Conservation (phyloP, 768 basidiomycete species). For the Strobilomyces echinocephalus region DNA sequence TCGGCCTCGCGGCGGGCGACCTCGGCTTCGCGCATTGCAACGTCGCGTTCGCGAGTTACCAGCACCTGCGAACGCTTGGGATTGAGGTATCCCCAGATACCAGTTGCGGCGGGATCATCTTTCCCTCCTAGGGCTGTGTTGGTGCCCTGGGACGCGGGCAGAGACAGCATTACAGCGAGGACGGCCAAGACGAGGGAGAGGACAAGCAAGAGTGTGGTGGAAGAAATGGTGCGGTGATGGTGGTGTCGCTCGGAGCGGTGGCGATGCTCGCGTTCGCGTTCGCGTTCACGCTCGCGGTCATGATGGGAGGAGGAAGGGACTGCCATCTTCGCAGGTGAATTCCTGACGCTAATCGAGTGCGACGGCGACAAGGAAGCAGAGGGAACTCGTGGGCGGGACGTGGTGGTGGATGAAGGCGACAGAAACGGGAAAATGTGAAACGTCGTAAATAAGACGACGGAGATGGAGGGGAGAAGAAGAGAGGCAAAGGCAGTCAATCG, state of each 20-base stretch:
- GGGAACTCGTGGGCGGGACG: constrained; percentile 63
- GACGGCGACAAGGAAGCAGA: constrained; percentile 75
- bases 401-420: constrained; percentile 37
- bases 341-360: constrained; percentile 54
- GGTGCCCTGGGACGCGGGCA: constrained; percentile 54
- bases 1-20: constrained; percentile 88
- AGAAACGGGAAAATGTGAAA: background rate
- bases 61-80: constrained; percentile 81
- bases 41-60: constrained; percentile 71
- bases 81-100: constrained; percentile 68
- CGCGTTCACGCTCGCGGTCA: constrained; percentile 51
- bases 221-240: constrained; percentile 82
- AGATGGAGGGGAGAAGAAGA: constrained; percentile 15
- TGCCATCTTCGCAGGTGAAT: constrained; percentile 58
- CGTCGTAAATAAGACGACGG: constrained; percentile 17
- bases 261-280: constrained; percentile 51
- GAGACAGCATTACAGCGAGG: constrained; percentile 85
- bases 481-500: constrained; percentile 5
- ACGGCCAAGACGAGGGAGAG: constrained; percentile 83
- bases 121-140: constrained; percentile 29
- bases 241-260: constrained; percentile 63
- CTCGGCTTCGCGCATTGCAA: constrained; percentile 81
- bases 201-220: constrained; percentile 82
- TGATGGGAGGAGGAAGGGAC: constrained; percentile 81
- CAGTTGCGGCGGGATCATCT: constrained; percentile 39